phyloP scores from a whole-genome alignment of 1,284 basidiomycete genomes.

The Hypsizygus ulmarius region DNA sequence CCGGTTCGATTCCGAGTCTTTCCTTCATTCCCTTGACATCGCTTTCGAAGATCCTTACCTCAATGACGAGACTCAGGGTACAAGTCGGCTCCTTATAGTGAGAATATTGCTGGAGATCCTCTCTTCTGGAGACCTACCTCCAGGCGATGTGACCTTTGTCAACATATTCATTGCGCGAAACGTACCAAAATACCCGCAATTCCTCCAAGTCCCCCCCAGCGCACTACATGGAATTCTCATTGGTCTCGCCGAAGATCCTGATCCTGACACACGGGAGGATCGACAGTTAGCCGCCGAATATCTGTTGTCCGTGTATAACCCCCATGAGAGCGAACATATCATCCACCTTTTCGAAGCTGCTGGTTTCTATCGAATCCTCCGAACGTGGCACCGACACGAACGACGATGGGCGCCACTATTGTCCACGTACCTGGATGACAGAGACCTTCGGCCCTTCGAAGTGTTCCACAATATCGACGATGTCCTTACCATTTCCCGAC shows the following conservation, averaged over 20 bases:
- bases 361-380: constrained; percentile 88
- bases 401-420: constrained; percentile 75
- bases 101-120: constrained; percentile 85
- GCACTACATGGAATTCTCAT: constrained; percentile 77
- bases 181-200: constrained; percentile 95
- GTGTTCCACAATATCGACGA: constrained; percentile 66
- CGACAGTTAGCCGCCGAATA: constrained; percentile 94
- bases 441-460: constrained; percentile 57
- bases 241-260: constrained; percentile 71
- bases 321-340: constrained; percentile 71
- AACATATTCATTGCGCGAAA: constrained; percentile 97
- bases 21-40: constrained; percentile 91
- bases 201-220: constrained; percentile 69
- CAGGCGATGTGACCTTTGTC: constrained; percentile 76
- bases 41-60: constrained; percentile 94
- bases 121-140: constrained; percentile 50
- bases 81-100: constrained; percentile 81
- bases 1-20: constrained; percentile 90
- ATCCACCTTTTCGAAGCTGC: constrained; percentile 75
- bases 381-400: constrained; percentile 76
- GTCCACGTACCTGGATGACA: constrained; percentile 75
- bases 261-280: constrained; percentile 81
- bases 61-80: constrained; percentile 67
- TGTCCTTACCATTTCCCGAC: constrained; percentile 49
- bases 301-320: constrained; percentile 90